Percentiles rank a stretch among this genome's conserved stretches.
These are phyloP conservation scores for Physcomitrellopsis africana DNA, from an alignment of 225 moss, liverwort and hornwort species.

Conservation along the genomic window DNA sequence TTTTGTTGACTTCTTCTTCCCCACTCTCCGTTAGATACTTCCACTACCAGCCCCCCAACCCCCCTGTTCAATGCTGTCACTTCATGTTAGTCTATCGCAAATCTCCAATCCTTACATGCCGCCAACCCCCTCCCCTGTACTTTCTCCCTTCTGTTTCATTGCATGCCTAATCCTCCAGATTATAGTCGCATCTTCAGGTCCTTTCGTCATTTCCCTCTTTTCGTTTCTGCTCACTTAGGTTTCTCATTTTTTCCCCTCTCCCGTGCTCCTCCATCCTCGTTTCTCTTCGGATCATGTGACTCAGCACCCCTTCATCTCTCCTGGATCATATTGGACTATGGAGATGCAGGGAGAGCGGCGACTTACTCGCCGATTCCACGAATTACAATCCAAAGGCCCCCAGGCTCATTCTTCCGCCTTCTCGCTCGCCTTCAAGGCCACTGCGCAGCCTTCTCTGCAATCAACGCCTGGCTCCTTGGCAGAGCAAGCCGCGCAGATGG, in stretches of 20 bases:
- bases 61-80: background rate
- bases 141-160: too few relatives aligned
- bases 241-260: too few relatives aligned
- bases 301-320: background rate
- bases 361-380: slow-evolving; percentile 43
- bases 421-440: slow-evolving; percentile 16
- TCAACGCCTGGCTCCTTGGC: slow-evolving; percentile 59
- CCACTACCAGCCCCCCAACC: background rate
- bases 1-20: slow-evolving; percentile 29
- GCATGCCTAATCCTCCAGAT: too few relatives aligned
- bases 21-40: background rate
- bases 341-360: slow-evolving; percentile 53
- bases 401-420: background rate
- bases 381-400: slow-evolving; percentile 44
- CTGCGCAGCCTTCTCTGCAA: slow-evolving; percentile 51
- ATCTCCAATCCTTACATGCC: background rate
- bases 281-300: slow-evolving; percentile 36
- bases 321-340: slow-evolving; percentile 24
- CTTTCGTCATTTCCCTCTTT: too few relatives aligned
- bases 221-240: too few relatives aligned
- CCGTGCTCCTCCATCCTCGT: background rate
- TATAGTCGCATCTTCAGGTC: too few relatives aligned
- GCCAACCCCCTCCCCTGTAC: background rate
- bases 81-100: too few relatives aligned
- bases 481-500: slow-evolving; percentile 66